Evolutionary conservation across 768 basidiomycete genomes (phyloP), one percentile per base, ranked within the genome.

Genomic region (Leccinellum albellum): DNA sequence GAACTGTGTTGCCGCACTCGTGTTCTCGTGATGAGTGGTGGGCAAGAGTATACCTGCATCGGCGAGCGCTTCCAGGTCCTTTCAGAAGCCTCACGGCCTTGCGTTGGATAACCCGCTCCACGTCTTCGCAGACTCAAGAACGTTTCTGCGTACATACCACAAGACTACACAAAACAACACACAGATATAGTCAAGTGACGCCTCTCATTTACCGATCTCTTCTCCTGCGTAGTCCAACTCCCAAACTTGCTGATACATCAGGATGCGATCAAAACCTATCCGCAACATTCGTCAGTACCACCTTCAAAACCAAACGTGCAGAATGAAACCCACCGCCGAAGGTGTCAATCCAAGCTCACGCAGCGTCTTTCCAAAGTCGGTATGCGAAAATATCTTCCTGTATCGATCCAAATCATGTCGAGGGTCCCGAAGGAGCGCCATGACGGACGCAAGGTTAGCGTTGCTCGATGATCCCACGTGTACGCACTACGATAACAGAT

Each of bases 341-440:
- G 94, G 94, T 20, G 93, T 94, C 59, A 98, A 75, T 5, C 92
- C 94, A 28, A 96, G 81, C 55, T 93, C 90, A 57, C 84, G 83
- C 62, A 98, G 70, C 21, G 87, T 86, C 70, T 86, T 88, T n/a
- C 80, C 79, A 67, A 94, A 89, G 64, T 98, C 94, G 6, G 78
- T 74, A 4, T 71, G 76, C 23, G 82, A 69, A 69, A 91, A 97
- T 21, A 79, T 80, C 84, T 94, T 95, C 74, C 63, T 64, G 15
- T 29, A 29, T 31, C 8, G 12, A 17, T n/a, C 24, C 26, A n/a
- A 37, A 37, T n/a, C n/a, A 37, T 9, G 35, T 8, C 28, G 4
- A 40, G 5, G 20, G 40, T 15, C 33, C 46, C 46, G 46, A 10
- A 17, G 26, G 15, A 24, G 14, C 46, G 12, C 6, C 40, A 42